Evolutionary conservation across 2,329 filamentous ascomycete genomes (phyloP), one percentile per base, ranked within the genome.

Genomic region (Lecanicillium sp.): DNA sequence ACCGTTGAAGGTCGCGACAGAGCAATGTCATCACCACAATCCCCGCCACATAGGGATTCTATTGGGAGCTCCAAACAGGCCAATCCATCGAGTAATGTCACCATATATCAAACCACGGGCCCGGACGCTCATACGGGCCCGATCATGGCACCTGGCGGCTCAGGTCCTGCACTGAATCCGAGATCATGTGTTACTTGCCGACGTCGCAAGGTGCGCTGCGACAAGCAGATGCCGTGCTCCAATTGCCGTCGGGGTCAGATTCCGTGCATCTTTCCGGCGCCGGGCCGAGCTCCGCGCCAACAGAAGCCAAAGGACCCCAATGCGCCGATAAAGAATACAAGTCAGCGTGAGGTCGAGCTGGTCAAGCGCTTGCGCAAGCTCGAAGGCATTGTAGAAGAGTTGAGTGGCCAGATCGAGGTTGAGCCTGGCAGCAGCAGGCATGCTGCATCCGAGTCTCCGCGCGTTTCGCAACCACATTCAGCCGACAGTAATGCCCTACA

Each of bases 211-310:
- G 83, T 88, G 39, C 81, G 82, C 51, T 88, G 83, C 67, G 81
- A 88, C 64, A 87, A 87, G 64, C 71, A 75, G 51, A 77, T 85
- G 66, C 80, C 83, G 13, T 88, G 83, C 58, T 77, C 77, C 50
- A 87, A 88, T 56, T 88, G 83, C 56, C 73, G 74, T 30, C 75
- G 80, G 46, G 80, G 80, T 29, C 66, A 79, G 49, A 83, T 83
- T 42, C 74, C 81, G 48, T 88, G 83, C 57, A 64, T 85, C 35
- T 88, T 85, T 53, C 83, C 83, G 2, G 79, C 81, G 3, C 83
- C 83, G 1, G 83, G 83, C 9, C 72, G 83, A 40, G 82, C 83
- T 5, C 83, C 82, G 9, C 70, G 83, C 30, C 79, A 83, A 48
- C 71, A 74, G 43, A 71, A 80, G 14, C 66, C 71, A 20, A 83